phyloP scores from a whole-genome alignment of 805 yeast genomes.

The Nakazawaea ishiwadae region DNA sequence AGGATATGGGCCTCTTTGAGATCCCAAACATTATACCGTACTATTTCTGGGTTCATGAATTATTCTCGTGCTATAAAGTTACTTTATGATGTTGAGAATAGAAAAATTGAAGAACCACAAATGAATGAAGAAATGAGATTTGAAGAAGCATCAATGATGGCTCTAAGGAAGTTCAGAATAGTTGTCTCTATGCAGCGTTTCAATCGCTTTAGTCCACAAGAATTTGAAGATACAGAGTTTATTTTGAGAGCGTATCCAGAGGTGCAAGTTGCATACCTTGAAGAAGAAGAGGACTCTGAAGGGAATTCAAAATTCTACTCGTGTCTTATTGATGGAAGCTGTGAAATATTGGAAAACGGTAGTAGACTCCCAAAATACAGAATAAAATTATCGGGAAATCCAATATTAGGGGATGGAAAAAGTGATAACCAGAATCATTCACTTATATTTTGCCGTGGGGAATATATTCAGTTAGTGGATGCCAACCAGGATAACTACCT shows the following conservation, averaged over 20 bases:
- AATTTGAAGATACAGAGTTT: conserved; percentile 54
- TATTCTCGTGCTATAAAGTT: conserved; percentile 69
- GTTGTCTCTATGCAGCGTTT: conserved; percentile 64
- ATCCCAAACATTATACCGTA: conserved; percentile 76
- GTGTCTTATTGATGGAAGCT: conserved; percentile 65
- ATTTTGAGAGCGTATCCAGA: conserved; percentile 64
- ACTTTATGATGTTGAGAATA: conserved; percentile 50
- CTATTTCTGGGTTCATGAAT: conserved; percentile 79
- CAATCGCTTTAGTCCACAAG: conserved; percentile 48
- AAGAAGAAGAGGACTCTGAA: conserved; percentile 43
- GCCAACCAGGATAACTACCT: conserved; percentile 82
- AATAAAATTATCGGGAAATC: conserved; percentile 70
- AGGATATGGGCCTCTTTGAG: conserved; percentile 84
- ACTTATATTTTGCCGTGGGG: conserved; percentile 71
- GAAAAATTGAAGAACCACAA: conserved; percentile 26
- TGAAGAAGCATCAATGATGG: conserved; percentile 48
- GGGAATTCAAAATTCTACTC: conserved; percentile 49
- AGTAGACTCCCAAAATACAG: conserved; percentile 56
- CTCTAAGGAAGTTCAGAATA: conserved; percentile 58
- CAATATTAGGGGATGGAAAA: conserved; percentile 82
- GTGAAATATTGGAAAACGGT: conserved; percentile 56
- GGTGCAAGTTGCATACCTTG: conserved; percentile 58
- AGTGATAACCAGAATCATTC: conserved; percentile 82
- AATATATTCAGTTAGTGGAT: conserved; percentile 74
- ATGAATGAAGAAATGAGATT: conserved; percentile 30